Base-by-base conservation (phyloP, 202 grass and related monocot genomes). In the Tripidium arundinaceum region DNA sequence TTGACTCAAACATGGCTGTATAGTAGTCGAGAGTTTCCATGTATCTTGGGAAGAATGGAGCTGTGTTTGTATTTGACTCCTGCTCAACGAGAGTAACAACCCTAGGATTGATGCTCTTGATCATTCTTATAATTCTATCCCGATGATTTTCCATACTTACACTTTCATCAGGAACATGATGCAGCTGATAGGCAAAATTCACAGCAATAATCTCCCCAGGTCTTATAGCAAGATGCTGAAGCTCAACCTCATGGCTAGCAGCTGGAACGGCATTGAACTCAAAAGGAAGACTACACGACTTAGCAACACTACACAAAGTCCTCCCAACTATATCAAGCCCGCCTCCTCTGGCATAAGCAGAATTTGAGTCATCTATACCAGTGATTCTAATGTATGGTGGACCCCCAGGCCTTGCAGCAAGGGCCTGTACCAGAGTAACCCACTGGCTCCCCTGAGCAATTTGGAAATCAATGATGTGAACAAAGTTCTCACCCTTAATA, bases 401-500 rank as follows among this genome's bases (percentile, higher is more conserved):
- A 1, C 94, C 91, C 27, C 89, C 89, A 78, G 94, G 91, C 39
- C 89, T 81, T 14, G 87, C 87, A 49, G 89, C 87, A 78, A 97
- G 80, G 45, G 91, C 94, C 67, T 97, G 91, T 62, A 97, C 90
- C 60, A 97, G 60, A 50, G 91, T 92, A 68, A 92, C 36, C 94
- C 94, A 97, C 62, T 97, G 94, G 60, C 82, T 92, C 39, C 94
- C 94, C 72, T 94, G 94, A 33, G 94, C 91, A 41, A 97, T 92
- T 89, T 97, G 94, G 79, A 97, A 97, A 87, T 97, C 94, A 70
- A 97, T 94, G n/a, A 97, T 92, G 70, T 97, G 94, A 84, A 97
- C 81, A 67, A 83, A 87, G 76, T 90, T 87, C 59, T 91, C 91
- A 4, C 85, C 91, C 73, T 97, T 97, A 62, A 97, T 83, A 49